Evolutionary conservation across 306 rosid species (phyloP), one percentile per base, ranked within the genome.

Genomic region (Ochetophila trinervis): DNA sequence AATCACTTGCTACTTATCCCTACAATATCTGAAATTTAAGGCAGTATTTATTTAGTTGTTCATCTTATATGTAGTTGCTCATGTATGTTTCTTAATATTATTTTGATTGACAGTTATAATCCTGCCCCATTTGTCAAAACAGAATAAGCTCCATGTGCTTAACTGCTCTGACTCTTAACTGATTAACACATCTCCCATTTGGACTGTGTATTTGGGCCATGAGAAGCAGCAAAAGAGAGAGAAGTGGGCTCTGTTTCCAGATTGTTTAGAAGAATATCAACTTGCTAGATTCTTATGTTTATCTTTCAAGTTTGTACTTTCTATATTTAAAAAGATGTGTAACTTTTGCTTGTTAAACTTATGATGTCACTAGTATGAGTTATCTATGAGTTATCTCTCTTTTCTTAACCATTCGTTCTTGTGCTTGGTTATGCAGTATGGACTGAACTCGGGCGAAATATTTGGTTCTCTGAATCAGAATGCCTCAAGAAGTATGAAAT

Each of bases 351-450:
- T 14, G n/a, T n/a, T 34, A 13, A 2, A 5, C 59, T 52, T 35
- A 18, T 16, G 52, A 7, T 52, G 11, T 53, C 36, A 8, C 18
- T 13, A 51, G 19, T 20, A 34, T 0, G 49, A 47, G 30, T 60
- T 8, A 24, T 13, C 17, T 20, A 34, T 0, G 49, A 47, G 30
- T 60, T 8, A 24, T 13, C 17, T 32, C 20, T 45, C 17, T 35
- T 67, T 16, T 30, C 56, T 79, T 63, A 49, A 24, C 54, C 21
- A 5, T 50, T 50, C 63, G 19, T 42, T 49, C 21, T 34, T 60
- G 61, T 45, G 62, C 23, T 61, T 18, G 69, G 19, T 48, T 63
- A 52, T 84, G 87, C 95, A 89, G 98, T 84, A 92, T 21, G 96
- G 96, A 72, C 68, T 89, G 75, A 86, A 62, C 82, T 63, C 73